Conservation (phyloP, 345 rosid species). For the Hevea brasiliensis region DNA sequence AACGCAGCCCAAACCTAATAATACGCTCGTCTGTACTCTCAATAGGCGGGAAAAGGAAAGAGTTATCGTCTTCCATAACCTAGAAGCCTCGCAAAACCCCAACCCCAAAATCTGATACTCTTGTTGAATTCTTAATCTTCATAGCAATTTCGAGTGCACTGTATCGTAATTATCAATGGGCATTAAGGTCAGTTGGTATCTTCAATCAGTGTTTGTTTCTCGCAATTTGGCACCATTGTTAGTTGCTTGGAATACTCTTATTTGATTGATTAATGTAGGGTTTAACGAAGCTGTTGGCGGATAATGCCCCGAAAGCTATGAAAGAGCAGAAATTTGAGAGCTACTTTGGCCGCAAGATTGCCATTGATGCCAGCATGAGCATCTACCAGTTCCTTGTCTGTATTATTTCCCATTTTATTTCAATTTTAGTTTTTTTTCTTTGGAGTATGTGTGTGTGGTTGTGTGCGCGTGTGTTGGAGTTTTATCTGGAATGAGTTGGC, state of each 20-base stretch:
- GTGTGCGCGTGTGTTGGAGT: not conserved
- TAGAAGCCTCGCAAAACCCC: too few relatives aligned
- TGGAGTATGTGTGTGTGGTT: not conserved
- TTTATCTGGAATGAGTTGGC: too few relatives aligned
- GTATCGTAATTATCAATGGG: constrained; percentile 3
- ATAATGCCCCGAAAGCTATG: constrained; percentile 84
- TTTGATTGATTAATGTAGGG: constrained; percentile 45
- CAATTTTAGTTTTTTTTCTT: not conserved
- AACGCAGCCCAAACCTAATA: too few relatives aligned
- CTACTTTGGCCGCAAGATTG: constrained; percentile 89
- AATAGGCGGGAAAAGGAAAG: too few relatives aligned
- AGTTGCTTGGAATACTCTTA: too few relatives aligned
- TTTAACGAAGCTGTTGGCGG: constrained; percentile 93
- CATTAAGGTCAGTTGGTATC: constrained; percentile 11
- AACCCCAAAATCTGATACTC: too few relatives aligned
- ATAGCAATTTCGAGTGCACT: too few relatives aligned
- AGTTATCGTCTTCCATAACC: too few relatives aligned
- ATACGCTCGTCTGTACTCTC: too few relatives aligned
- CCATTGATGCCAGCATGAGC: constrained; percentile 99
- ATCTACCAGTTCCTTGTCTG: constrained; percentile 91
- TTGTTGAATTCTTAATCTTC: too few relatives aligned
- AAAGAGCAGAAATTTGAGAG: constrained; percentile 93
- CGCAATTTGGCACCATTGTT: not conserved
- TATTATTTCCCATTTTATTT: constrained; percentile 3
- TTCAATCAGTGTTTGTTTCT: not conserved